Evolutionary conservation across 2,329 filamentous ascomycete genomes (phyloP).

Genomic region (Apiospora saccharicola): DNA sequence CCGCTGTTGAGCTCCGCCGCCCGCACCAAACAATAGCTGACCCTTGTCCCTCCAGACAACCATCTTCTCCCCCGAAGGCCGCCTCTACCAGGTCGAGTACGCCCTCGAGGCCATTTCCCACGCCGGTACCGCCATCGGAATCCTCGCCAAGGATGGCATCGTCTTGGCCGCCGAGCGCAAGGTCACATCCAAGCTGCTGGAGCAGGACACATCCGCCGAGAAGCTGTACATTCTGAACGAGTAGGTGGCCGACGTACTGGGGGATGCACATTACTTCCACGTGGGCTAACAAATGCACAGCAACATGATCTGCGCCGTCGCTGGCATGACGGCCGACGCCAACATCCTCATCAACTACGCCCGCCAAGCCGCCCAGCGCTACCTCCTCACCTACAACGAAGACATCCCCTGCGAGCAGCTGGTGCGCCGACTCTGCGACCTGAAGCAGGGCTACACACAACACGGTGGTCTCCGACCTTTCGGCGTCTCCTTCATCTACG

Average conservation of each 20-base stretch:
- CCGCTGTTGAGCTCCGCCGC: slow-evolving; percentile 3
- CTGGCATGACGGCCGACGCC: slow-evolving; percentile 98
- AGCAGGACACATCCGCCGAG: slow-evolving; percentile 99
- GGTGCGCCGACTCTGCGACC: slow-evolving; percentile 92
- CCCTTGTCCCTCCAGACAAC: slow-evolving; percentile 72
- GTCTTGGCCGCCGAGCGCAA: slow-evolving; percentile 98
- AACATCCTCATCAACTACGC: slow-evolving; percentile 99
- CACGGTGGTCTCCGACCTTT: slow-evolving; percentile 98
- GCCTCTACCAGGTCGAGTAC: slow-evolving; percentile 99
- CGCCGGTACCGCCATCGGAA: slow-evolving; percentile 94
- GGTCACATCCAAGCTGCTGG: slow-evolving; percentile 97
- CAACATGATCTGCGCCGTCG: slow-evolving; percentile 99
- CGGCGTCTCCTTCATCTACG: slow-evolving; percentile 99
- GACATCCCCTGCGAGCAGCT: slow-evolving; percentile 99
- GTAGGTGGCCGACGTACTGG: slow-evolving; percentile 58
- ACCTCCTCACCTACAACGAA: slow-evolving; percentile 99
- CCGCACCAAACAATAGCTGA: slow-evolving; percentile 31
- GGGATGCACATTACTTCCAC: not conserved
- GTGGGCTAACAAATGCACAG: slow-evolving; percentile 53
- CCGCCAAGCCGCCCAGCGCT: slow-evolving; percentile 93
- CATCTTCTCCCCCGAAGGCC: slow-evolving; percentile 99
- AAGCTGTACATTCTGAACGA: slow-evolving; percentile 99
- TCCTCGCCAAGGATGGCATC: slow-evolving; percentile 97
- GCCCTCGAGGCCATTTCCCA: slow-evolving; percentile 98
- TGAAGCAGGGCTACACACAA: slow-evolving; percentile 99